These are phyloP conservation scores for Aspergillus sp. DNA, from an alignment of 2,329 filamentous ascomycete species.

Conservation along the genomic window DNA sequence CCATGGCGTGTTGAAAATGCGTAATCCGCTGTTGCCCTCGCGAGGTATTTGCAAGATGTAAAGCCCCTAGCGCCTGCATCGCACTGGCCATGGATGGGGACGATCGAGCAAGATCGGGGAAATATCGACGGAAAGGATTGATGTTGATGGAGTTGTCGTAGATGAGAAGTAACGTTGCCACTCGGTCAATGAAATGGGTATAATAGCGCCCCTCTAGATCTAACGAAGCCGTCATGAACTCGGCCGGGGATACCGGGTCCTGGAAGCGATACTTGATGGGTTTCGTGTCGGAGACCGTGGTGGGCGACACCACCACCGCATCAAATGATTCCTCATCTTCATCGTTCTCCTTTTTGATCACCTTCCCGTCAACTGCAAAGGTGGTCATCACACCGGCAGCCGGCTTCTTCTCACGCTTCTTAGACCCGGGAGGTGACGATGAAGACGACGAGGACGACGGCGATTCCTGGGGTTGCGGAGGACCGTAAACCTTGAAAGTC, in stretches of 20 bases:
- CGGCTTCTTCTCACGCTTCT: conserved; percentile 22
- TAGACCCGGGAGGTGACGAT: conserved; percentile 13
- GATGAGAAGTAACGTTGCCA: conserved; percentile 35
- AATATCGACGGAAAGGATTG: conserved; percentile 37
- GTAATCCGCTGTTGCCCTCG: conserved; percentile 28
- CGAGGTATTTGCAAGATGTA: conserved; percentile 43
- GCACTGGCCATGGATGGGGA: conserved; percentile 37
- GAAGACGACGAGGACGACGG: conserved; percentile 15
- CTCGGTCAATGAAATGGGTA: conserved; percentile 34
- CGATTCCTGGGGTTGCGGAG: conserved; percentile 22
- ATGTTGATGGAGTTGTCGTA: conserved; percentile 38
- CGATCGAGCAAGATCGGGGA: conserved; percentile 33
- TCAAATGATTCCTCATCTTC: conserved; percentile 15
- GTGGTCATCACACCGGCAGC: conserved; percentile 9
- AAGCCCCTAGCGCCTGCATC: conserved; percentile 42
- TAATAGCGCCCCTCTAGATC: conserved; percentile 35
- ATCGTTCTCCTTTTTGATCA: conserved; percentile 14
- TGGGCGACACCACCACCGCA: conserved; percentile 27
- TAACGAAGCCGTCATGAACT: conserved; percentile 20
- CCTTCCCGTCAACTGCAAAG: neutral
- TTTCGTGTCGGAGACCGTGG: conserved; percentile 17
- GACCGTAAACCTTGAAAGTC: conserved; percentile 40
- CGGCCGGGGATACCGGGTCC: conserved; percentile 22
- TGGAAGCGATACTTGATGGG: conserved; percentile 27
- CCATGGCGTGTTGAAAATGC: conserved; percentile 40